Evolutionary conservation across 305 asterid species (phyloP).

Genomic region (Caryopteris hybrid): DNA sequence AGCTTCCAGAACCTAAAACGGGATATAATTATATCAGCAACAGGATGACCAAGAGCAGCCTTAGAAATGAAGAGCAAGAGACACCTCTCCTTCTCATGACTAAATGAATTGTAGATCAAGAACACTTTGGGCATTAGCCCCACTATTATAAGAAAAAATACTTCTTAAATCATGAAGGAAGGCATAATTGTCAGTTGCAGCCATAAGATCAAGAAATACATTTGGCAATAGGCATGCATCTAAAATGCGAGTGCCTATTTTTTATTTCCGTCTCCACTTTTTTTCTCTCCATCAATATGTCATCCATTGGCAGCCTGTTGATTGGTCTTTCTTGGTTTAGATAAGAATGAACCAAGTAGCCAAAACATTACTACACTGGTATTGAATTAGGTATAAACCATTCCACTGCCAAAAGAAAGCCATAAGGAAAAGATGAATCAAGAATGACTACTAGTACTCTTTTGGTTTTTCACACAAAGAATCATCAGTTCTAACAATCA

Average conservation of each 20-base stretch:
- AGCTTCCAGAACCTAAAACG: slow-evolving; percentile 67
- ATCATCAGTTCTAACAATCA: background rate
- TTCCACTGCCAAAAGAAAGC: background rate
- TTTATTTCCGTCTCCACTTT: no score
- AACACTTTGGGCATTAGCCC: background rate
- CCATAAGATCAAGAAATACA: background rate
- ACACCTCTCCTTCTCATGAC: background rate
- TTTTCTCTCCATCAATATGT: no score
- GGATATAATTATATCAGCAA: background rate
- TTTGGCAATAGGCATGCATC: no score
- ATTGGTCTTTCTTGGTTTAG: no score
- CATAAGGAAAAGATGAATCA: background rate
- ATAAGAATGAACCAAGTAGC: no score
- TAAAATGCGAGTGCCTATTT: no score
- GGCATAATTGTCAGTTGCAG: background rate
- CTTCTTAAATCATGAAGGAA: background rate
- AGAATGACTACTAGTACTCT: no score
- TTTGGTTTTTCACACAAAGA: no score
- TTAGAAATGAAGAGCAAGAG: background rate
- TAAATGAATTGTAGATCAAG: background rate
- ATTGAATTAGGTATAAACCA: background rate
- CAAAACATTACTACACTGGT: no score
- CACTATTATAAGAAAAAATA: background rate
- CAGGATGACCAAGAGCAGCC: background rate
- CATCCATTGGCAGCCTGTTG: no score